Conservation (phyloP, 2,329 filamentous ascomycete genomes). For the Clonostachys rosea region DNA sequence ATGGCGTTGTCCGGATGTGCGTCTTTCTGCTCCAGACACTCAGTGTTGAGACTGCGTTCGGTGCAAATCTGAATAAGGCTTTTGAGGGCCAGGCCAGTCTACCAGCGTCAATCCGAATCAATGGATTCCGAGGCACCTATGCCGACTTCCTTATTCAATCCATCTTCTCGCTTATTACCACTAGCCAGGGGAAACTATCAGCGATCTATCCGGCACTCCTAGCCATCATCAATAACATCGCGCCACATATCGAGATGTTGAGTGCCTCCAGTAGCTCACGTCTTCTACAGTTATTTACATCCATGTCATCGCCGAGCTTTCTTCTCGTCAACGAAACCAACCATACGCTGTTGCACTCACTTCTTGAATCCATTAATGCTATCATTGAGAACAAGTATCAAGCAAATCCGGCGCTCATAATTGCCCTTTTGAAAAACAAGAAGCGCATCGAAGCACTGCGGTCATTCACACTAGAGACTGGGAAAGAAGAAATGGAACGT, state of each 20-base stretch:
- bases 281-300: slow-evolving; percentile 80
- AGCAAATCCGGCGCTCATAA: slow-evolving; percentile 76
- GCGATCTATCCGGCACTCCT: slow-evolving; percentile 89
- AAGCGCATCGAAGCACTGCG: slow-evolving; percentile 82
- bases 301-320: slow-evolving; percentile 92
- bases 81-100: slow-evolving; percentile 89
- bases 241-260: slow-evolving; percentile 76
- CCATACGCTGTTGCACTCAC: slow-evolving; percentile 71
- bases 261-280: slow-evolving; percentile 73
- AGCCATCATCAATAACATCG: slow-evolving; percentile 89
- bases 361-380: slow-evolving; percentile 85
- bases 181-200: slow-evolving; percentile 83
- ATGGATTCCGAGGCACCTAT: slow-evolving; percentile 83
- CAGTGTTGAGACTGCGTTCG: slow-evolving; percentile 89
- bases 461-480: slow-evolving; percentile 86
- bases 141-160: slow-evolving; percentile 94
- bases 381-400: slow-evolving; percentile 85
- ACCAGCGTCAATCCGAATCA: slow-evolving; percentile 74
- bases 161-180: slow-evolving; percentile 86
- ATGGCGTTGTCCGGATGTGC: slow-evolving; percentile 93
- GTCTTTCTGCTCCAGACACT: slow-evolving; percentile 94
- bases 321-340: slow-evolving; percentile 90
- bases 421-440: slow-evolving; percentile 72
- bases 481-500: slow-evolving; percentile 84
- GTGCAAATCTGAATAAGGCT: slow-evolving; percentile 79